Evolutionary conservation across 768 basidiomycete genomes (phyloP), one percentile per base, ranked within the genome.

Genomic region (Leccinum disarticulatum): DNA sequence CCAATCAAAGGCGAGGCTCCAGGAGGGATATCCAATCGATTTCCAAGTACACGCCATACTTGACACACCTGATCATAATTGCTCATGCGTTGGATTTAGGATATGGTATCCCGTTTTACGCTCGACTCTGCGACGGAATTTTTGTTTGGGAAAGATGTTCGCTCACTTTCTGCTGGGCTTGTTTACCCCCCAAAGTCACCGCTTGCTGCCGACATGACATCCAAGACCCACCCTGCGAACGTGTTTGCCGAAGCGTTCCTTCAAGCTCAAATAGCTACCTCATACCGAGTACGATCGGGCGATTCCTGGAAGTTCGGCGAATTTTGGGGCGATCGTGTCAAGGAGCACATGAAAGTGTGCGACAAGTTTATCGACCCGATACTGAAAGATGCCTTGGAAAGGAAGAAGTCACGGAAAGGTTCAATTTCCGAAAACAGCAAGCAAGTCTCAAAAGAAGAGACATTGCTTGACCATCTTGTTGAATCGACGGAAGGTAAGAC

Each of bases 121-220:
- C 73, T 86, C 47, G 86, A 87, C 68, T 80, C 82, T 0, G 83
- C 83, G 0, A 80, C 84, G 0, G 81, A 83, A 49, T 87, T 86
- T 63, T 77, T 86, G 30, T 85, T 86, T 60, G 80, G 78, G 27
- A 70, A 79, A 28, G 73, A 79, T 56, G 78, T 84, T n/a, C 66
- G 67, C 47, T 81, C 81, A 4, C 80, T 85, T 19, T 73, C 74
- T 5, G 80, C 76, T 0, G 78, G 76, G 3, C 73, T 86, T 1
- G 77, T 83, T 2, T 82, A 84, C 64, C 83, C 85, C 1, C 59
- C 69, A 38, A 69, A 52, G 56, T 72, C 57, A 3, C 55, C 56
- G 4, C 54, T 61, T 17, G 47, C 63, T 27, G 17, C 58, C 10
- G 33, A 56, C 35, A 63, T 58, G 49, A 57, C 52, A 38, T 57